Evolutionary conservation across 495 filamentous ascomycete species (phyloP).

Genomic region (Penicillium turbatum): DNA sequence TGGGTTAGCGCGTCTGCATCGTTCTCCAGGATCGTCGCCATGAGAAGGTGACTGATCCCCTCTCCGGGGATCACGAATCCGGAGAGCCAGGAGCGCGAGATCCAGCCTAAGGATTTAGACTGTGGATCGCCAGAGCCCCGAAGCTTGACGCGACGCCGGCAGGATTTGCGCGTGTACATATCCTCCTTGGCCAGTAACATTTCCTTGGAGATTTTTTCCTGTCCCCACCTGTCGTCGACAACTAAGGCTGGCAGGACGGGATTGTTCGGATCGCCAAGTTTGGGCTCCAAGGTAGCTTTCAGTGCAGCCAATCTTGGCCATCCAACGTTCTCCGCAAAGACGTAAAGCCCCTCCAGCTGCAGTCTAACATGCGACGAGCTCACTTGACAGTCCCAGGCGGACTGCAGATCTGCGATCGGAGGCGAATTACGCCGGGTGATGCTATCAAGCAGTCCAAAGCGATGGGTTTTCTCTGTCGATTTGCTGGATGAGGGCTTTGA

Average conservation of each 20-base stretch:
- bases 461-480: conserved; percentile 21
- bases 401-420: conserved; percentile 14
- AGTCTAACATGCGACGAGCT: conserved; percentile 36
- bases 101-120: conserved; percentile 57
- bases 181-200: conserved; percentile 17
- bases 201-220: conserved; percentile 1
- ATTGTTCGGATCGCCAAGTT: conserved; percentile 12
- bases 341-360: conserved; percentile 47
- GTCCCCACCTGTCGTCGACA: not conserved
- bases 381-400: conserved; percentile 37
- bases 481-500: conserved; percentile 15
- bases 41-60: conserved; percentile 66
- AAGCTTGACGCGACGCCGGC: conserved; percentile 29
- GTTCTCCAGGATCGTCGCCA: conserved; percentile 74
- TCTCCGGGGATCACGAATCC: conserved; percentile 78
- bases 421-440: conserved; percentile 24
- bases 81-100: conserved; percentile 72
- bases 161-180: conserved; percentile 30
- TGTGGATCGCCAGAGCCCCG: conserved; percentile 17
- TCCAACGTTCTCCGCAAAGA: conserved; percentile 47
- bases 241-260: conserved; percentile 6
- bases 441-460: conserved; percentile 26
- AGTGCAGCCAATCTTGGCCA: conserved; percentile 46
- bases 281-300: conserved; percentile 18
- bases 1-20: conserved; percentile 58